phyloP scores from a whole-genome alignment of 2,329 filamentous ascomycete genomes.

The Ophiocordyceps camponoti-leonardi region DNA sequence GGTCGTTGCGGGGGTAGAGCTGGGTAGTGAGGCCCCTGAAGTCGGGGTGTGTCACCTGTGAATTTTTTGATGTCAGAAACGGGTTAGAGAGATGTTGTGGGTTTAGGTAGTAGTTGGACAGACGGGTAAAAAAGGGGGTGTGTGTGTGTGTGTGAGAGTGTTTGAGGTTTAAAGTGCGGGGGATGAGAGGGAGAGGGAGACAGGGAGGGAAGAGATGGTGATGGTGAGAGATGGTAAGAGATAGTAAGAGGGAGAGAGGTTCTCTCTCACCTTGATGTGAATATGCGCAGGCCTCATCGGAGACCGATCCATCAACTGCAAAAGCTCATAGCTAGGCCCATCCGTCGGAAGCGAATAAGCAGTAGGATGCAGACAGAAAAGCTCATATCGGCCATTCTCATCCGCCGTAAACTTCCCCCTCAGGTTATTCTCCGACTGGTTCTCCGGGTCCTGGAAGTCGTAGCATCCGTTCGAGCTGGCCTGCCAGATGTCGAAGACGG shows the following conservation, averaged over 20 bases:
- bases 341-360: conserved; percentile 55
- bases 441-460: conserved; percentile 57
- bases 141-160: too few species aligned
- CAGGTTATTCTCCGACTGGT: conserved; percentile 57
- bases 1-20: conserved; percentile 53
- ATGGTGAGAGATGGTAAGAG: too few species aligned
- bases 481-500: conserved; percentile 66
- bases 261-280: conserved; percentile 28
- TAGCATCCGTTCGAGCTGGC: conserved; percentile 61
- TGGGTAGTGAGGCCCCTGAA: conserved; percentile 61
- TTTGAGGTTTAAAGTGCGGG: neutral
- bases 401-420: conserved; percentile 60
- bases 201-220: too few species aligned
- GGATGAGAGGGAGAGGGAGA: too few species aligned
- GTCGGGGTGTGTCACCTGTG: conserved; percentile 39
- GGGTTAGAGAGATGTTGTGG: neutral
- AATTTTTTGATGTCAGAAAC: neutral
- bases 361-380: conserved; percentile 61
- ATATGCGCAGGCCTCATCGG: conserved; percentile 32
- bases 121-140: too few species aligned
- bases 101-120: too few species aligned
- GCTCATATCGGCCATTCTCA: conserved; percentile 51
- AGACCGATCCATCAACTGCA: conserved; percentile 28
- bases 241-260: too few species aligned
- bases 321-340: conserved; percentile 26